phyloP scores from a whole-genome alignment of 1,284 basidiomycete species.

The Neonothopanus nambi region DNA sequence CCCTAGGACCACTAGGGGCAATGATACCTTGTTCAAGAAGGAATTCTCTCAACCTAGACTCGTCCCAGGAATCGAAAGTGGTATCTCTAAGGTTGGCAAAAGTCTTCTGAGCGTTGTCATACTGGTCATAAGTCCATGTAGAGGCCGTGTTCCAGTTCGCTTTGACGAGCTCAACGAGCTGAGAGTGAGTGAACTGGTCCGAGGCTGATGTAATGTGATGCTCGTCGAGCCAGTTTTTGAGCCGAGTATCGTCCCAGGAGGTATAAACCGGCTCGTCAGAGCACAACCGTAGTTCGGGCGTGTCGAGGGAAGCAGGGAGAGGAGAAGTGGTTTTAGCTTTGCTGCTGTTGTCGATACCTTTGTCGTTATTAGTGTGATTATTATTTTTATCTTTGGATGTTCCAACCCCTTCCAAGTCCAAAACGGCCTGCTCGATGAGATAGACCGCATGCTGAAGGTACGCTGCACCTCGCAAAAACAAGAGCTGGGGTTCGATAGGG shows the following conservation, averaged over 20 bases:
- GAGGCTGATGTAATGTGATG: conserved; percentile 60
- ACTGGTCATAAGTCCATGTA: conserved; percentile 62
- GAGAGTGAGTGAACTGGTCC: conserved; percentile 36
- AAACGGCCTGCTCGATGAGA: conserved; percentile 68
- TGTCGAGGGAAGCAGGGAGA: conserved; percentile 31
- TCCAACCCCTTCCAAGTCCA: conserved; percentile 67
- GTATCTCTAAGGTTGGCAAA: conserved; percentile 58
- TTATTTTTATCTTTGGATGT: too few species aligned
- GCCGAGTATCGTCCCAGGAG: conserved; percentile 64
- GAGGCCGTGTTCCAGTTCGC: conserved; percentile 64
- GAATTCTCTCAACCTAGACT: conserved; percentile 78
- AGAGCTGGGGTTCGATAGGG: conserved; percentile 77
- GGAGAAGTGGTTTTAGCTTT: neutral
- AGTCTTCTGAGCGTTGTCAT: conserved; percentile 62
- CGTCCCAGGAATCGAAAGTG: conserved; percentile 78
- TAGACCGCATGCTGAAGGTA: conserved; percentile 75
- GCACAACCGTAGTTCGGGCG: conserved; percentile 71
- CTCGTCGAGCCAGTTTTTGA: conserved; percentile 70
- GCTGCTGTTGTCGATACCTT: too few species aligned
- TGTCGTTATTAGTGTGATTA: neutral
- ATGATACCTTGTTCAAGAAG: conserved; percentile 87
- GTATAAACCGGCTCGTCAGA: conserved; percentile 52
- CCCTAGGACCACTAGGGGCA: conserved; percentile 74
- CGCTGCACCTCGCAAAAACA: conserved; percentile 78
- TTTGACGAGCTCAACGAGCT: conserved; percentile 59